Percentiles rank a stretch among this genome's conserved stretches.
These are phyloP conservation scores for Cicer judaicum DNA, from an alignment of 306 rosid genomes.

Conservation along the genomic window DNA sequence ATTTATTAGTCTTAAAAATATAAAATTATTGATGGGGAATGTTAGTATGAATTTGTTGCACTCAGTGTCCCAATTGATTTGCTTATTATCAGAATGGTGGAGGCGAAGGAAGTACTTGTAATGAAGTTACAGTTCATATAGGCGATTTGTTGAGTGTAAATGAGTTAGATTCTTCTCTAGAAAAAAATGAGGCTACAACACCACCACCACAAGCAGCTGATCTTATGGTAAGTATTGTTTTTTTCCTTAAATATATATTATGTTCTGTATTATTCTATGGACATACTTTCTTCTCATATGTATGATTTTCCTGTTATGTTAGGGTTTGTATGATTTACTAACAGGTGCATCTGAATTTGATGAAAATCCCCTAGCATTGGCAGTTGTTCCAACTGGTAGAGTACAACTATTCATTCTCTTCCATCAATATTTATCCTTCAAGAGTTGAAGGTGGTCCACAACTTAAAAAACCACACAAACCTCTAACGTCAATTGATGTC, in stretches of 20 bases:
- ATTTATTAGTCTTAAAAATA: too few species aligned
- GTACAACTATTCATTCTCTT: neutral
- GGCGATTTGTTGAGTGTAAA: constrained; percentile 8
- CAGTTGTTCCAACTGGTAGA: constrained; percentile 44
- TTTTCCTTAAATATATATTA: neutral
- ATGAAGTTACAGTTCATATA: neutral
- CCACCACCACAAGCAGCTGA: constrained; percentile 48
- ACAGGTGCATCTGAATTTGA: constrained; percentile 59
- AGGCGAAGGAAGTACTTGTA: neutral
- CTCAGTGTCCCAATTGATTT: neutral
- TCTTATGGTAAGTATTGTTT: constrained; percentile 46
- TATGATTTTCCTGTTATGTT: neutral
- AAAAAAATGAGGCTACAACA: constrained; percentile 28
- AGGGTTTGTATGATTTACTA: constrained; percentile 57
- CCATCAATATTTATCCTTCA: neutral
- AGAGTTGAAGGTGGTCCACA: neutral
- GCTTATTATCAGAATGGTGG: constrained; percentile 31
- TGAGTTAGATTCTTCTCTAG: constrained; percentile 23
- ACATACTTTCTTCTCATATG: constrained; percentile 11
- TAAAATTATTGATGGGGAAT: neutral
- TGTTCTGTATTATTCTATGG: neutral
- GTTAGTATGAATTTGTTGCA: neutral
- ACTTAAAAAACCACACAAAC: neutral
- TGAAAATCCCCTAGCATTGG: constrained; percentile 40
- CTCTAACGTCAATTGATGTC: neutral